Conservation (phyloP, 2,329 filamentous ascomycete genomes). For the Fusarium verrucosum region DNA sequence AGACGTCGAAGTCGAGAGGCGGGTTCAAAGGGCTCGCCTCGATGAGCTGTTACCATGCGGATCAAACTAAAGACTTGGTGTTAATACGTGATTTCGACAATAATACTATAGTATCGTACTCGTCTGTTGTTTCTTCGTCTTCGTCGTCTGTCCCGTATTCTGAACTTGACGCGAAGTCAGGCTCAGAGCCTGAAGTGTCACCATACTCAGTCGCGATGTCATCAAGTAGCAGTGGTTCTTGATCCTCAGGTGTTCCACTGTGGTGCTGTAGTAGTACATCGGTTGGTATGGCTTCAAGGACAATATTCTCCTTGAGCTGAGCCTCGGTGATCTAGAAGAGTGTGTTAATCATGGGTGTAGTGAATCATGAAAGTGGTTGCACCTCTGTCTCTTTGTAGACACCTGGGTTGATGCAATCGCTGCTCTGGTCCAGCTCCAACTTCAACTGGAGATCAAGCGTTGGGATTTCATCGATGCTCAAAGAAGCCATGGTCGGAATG, state of each 20-base stretch:
- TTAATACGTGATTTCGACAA: background rate
- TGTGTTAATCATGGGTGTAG: background rate
- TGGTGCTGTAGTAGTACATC: conserved; percentile 12
- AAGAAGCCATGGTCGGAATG: background rate
- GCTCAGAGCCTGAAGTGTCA: conserved; percentile 37
- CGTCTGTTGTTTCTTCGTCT: conserved; percentile 34
- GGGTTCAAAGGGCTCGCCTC: conserved; percentile 13
- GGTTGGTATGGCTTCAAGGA: background rate
- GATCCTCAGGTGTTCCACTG: background rate
- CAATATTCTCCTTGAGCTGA: background rate
- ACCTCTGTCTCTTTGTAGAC: conserved; percentile 6
- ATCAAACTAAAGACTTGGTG: conserved; percentile 23
- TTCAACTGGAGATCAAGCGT: background rate
- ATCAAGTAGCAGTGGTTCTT: conserved; percentile 2
- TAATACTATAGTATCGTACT: conserved; percentile 20
- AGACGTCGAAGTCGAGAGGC: conserved; percentile 12
- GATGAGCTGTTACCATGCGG: conserved; percentile 19
- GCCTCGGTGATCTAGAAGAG: background rate
- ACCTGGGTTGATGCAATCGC: background rate
- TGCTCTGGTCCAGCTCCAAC: background rate
- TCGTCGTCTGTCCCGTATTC: conserved; percentile 37
- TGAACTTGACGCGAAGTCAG: conserved; percentile 29
- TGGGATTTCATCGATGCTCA: conserved; percentile 2
- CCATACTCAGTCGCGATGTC: conserved; percentile 17
- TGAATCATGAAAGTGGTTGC: background rate